These are phyloP conservation scores for Fusarium sp. DNA, from an alignment of 2,329 filamentous ascomycete species.

Conservation along the genomic window DNA sequence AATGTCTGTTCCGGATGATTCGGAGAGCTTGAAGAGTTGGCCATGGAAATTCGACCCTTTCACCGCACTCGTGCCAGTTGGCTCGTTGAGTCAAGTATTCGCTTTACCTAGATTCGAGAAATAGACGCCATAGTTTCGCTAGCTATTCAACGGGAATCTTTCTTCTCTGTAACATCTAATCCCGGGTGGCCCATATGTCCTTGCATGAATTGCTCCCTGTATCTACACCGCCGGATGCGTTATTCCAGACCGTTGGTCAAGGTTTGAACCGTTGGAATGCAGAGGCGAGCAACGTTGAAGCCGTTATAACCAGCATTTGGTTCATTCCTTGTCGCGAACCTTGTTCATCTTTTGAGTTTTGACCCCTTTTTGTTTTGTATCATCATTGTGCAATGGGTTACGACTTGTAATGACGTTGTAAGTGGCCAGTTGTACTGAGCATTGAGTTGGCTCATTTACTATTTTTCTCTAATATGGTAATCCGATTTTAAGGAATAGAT, in stretches of 20 bases:
- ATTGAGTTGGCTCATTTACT: background rate
- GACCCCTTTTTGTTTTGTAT: background rate
- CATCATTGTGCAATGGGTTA: background rate
- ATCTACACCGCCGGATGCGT: background rate
- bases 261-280: background rate
- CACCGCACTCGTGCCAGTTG: background rate
- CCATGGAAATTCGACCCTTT: background rate
- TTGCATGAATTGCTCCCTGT: background rate
- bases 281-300: background rate
- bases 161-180: fast-evolving
- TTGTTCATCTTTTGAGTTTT: background rate
- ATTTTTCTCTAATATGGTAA: background rate
- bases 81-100: background rate
- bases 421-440: background rate
- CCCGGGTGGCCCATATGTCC: background rate
- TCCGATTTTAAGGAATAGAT: background rate
- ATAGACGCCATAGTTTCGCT: background rate
- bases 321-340: background rate
- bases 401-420: background rate
- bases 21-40: background rate
- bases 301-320: background rate
- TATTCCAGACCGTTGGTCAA: background rate
- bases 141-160: background rate
- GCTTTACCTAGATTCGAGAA: background rate
- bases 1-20: background rate